Evolutionary conservation across 805 yeast species (phyloP).

Genomic region (Wickerhamiella lipophila): DNA sequence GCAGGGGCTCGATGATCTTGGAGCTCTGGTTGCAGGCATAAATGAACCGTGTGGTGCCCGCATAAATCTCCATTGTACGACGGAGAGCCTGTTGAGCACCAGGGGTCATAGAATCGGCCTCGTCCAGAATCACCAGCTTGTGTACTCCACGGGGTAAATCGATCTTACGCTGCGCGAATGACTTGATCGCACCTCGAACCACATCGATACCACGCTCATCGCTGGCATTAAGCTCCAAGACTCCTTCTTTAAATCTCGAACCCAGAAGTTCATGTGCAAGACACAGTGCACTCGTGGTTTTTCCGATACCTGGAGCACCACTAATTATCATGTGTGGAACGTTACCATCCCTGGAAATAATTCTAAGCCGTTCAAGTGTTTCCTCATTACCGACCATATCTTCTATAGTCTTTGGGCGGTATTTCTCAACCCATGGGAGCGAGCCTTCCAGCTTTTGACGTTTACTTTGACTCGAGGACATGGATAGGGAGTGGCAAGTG

Average conservation of each 20-base stretch:
- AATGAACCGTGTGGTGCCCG: conserved; percentile 95
- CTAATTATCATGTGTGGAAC: conserved; percentile 94
- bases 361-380: conserved; percentile 68
- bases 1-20: conserved; percentile 93
- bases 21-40: conserved; percentile 93
- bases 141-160: conserved; percentile 79
- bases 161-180: conserved; percentile 90
- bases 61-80: conserved; percentile 88
- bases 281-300: conserved; percentile 87
- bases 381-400: conserved; percentile 93
- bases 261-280: conserved; percentile 77
- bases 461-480: background rate
- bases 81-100: conserved; percentile 93
- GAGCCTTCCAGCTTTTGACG: conserved; percentile 4
- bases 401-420: conserved; percentile 63
- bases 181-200: conserved; percentile 84
- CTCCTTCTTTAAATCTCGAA: conserved; percentile 60
- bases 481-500: background rate
- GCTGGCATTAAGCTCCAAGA: conserved; percentile 85
- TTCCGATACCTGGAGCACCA: conserved; percentile 94
- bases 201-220: conserved; percentile 98
- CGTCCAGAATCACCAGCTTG: conserved; percentile 85
- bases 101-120: conserved; percentile 93
- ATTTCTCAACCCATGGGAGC: conserved; percentile 71
- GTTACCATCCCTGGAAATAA: conserved; percentile 85